Evolutionary conservation across 2,329 filamentous ascomycete genomes (phyloP).

Genomic region (Aureobasidium sp.): DNA sequence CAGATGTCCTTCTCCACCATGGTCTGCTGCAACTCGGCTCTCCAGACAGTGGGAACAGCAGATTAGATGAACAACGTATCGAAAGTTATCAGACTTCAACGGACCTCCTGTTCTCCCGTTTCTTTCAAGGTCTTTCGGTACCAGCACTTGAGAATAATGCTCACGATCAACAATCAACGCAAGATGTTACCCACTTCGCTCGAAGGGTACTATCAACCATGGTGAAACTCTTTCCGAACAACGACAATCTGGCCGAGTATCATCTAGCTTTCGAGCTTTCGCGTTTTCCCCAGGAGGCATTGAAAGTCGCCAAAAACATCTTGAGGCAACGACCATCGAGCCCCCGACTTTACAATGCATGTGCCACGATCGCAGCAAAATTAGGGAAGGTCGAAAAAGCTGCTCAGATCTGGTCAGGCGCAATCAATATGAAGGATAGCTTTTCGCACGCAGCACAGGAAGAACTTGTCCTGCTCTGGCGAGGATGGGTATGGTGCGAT

Average conservation of each 20-base stretch:
- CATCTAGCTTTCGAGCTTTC: slow-evolving; percentile 57
- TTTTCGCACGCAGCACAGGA: slow-evolving; percentile 29
- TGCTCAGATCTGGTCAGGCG: slow-evolving; percentile 56
- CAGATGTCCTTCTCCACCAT: not conserved
- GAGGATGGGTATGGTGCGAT: slow-evolving; percentile 60
- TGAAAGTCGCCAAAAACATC: slow-evolving; percentile 63
- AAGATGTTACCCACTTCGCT: slow-evolving; percentile 18
- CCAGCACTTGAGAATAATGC: not conserved
- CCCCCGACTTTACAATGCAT: slow-evolving; percentile 66
- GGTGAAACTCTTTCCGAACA: slow-evolving; percentile 32
- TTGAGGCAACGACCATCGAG: slow-evolving; percentile 60
- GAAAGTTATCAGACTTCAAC: slow-evolving; percentile 7
- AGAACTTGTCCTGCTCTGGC: slow-evolving; percentile 43
- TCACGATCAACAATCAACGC: not conserved
- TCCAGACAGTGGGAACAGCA: not conserved
- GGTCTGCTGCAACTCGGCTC: not conserved
- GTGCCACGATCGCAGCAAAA: slow-evolving; percentile 61
- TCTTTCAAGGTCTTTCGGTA: not conserved
- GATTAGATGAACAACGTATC: not conserved
- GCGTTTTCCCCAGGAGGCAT: slow-evolving; percentile 45
- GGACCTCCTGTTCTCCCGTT: slow-evolving; percentile 11
- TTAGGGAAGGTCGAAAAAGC: slow-evolving; percentile 51
- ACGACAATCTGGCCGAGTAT: slow-evolving; percentile 56
- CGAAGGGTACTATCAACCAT: slow-evolving; percentile 51
- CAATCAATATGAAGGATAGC: slow-evolving; percentile 49